Percentiles rank a stretch among this genome's conserved stretches.
Conservation (phyloP, 192 early-diverging fungal genomes). For the Rhizophagus prolifer region DNA sequence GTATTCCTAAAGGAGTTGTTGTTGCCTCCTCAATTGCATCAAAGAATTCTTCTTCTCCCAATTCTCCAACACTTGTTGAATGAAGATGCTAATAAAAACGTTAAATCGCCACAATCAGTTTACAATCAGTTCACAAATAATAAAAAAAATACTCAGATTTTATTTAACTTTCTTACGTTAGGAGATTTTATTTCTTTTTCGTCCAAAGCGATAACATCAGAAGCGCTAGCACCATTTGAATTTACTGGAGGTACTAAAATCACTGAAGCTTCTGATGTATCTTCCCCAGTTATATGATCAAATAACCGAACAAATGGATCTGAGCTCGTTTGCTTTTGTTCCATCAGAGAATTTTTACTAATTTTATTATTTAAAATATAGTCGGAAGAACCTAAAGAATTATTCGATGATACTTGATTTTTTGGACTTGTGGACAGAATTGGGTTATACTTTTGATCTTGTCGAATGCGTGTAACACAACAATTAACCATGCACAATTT, state of each 20-base stretch:
- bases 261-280: conserved; percentile 17
- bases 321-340: conserved; percentile 5
- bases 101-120: neutral
- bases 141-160: too few species aligned
- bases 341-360: neutral
- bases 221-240: neutral
- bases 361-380: neutral
- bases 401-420: conserved; percentile 25
- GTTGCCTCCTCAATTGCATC: conserved; percentile 3
- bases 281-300: conserved; percentile 16
- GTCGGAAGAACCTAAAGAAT: conserved; percentile 15
- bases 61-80: neutral
- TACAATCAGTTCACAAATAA: too few species aligned
- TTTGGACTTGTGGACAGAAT: conserved; percentile 29
- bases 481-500: conserved; percentile 84
- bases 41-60: conserved; percentile 33
- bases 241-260: neutral
- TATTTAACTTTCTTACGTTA: neutral
- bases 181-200: neutral
- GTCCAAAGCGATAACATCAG: neutral
- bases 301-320: neutral
- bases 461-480: conserved; percentile 55
- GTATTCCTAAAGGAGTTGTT: conserved; percentile 5
- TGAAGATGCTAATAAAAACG: neutral
- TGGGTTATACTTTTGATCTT: conserved; percentile 14